Conservation (phyloP, 805 yeast species). For the Saccharomycopsis schoenii region DNA sequence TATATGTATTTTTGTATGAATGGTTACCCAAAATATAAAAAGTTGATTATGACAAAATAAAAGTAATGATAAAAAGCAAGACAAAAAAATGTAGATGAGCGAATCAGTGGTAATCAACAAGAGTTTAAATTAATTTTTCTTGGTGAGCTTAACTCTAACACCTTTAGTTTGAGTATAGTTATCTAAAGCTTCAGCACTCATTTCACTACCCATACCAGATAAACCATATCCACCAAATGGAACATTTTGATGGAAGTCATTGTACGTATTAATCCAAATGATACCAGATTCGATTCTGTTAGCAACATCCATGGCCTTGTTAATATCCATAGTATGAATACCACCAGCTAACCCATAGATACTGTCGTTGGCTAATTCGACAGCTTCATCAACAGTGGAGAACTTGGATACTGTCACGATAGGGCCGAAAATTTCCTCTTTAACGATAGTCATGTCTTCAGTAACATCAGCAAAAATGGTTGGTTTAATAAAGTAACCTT, state of each 20-base stretch:
- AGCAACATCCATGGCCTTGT: conserved; percentile 68
- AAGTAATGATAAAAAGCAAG: neutral
- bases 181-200: conserved; percentile 79
- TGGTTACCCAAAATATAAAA: neutral
- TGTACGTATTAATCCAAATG: conserved; percentile 85
- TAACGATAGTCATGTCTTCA: conserved; percentile 58
- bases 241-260: conserved; percentile 76
- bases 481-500: conserved; percentile 65
- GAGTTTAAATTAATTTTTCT: conserved; percentile 14
- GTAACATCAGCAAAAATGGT: conserved; percentile 64
- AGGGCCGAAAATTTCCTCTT: conserved; percentile 86
- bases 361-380: conserved; percentile 68
- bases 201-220: conserved; percentile 90
- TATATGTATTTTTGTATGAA: neutral
- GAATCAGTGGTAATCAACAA: neutral
- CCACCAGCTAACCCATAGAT: conserved; percentile 88
- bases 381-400: conserved; percentile 71
- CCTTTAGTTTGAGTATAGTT: conserved; percentile 83
- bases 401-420: conserved; percentile 80
- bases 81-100: too few relatives aligned
- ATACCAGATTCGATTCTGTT: conserved; percentile 76
- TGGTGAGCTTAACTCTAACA: conserved; percentile 42
- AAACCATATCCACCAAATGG: conserved; percentile 92
- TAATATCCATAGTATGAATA: conserved; percentile 67
- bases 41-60: neutral